These are phyloP conservation scores for Silene noctiflora DNA, from an alignment of 179 eudicot species.

Conservation along the genomic window DNA sequence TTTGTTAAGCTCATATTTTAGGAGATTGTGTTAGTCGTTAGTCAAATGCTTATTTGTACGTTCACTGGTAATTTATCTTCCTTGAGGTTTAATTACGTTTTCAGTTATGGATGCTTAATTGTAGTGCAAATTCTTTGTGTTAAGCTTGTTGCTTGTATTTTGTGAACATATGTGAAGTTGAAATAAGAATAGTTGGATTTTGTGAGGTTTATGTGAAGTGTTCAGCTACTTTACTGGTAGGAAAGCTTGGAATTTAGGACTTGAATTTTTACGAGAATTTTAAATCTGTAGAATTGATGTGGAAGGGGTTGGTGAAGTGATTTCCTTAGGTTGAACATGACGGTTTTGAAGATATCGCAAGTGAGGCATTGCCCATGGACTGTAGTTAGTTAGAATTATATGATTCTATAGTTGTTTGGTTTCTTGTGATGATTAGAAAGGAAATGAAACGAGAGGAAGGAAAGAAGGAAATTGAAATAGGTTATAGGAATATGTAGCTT, in stretches of 20 bases:
- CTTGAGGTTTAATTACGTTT: too few relatives aligned
- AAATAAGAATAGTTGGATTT: background rate
- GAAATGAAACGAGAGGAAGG: background rate
- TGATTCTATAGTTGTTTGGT: background rate
- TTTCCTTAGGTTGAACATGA: background rate
- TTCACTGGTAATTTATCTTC: too few relatives aligned
- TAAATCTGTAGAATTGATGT: background rate
- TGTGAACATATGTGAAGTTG: background rate
- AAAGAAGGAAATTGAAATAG: background rate
- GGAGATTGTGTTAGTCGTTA: too few relatives aligned
- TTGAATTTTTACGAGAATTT: background rate
- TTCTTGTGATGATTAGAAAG: background rate
- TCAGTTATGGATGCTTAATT: too few relatives aligned
- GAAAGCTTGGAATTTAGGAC: background rate
- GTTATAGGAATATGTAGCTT: background rate
- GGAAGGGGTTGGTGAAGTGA: slow-evolving; percentile 7
- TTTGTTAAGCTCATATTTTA: background rate
- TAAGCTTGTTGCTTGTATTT: too few relatives aligned
- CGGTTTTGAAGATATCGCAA: background rate
- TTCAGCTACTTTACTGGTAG: slow-evolving; percentile 11
- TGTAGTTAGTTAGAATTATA: background rate
- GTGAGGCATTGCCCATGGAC: background rate
- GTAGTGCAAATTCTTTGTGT: too few relatives aligned
- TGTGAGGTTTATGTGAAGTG: background rate
- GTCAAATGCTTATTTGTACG: too few relatives aligned